Evolutionary conservation across 305 asterid species (phyloP).

Genomic region (Fraxinus velutina): DNA sequence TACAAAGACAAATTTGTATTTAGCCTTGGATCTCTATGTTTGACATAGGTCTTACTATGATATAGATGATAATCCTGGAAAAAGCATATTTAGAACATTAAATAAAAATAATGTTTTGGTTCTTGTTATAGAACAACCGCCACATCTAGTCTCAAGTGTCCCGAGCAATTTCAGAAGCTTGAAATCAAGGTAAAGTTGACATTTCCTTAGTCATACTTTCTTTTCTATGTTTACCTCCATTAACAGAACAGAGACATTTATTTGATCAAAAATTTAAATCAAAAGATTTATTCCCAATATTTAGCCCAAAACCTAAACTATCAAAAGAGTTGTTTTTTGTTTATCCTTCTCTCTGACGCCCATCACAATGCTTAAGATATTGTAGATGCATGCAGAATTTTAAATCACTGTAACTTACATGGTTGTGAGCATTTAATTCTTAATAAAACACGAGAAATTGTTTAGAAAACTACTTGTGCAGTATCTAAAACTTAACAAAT

Average conservation of each 20-base stretch:
- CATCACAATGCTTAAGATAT: neutral
- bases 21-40: neutral
- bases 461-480: neutral
- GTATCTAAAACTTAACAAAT: neutral
- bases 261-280: neutral
- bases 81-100: neutral
- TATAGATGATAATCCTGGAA: neutral
- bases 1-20: neutral
- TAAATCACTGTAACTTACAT: neutral
- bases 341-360: neutral
- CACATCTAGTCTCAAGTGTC: neutral
- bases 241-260: neutral
- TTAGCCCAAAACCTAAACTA: neutral
- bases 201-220: neutral
- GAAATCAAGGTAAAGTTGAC: neutral
- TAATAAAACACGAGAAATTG: neutral
- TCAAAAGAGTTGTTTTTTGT: neutral
- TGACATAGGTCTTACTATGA: constrained; percentile 4
- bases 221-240: neutral
- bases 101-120: neutral
- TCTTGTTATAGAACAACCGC: neutral
- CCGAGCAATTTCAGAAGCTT: neutral
- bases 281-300: neutral
- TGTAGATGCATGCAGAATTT: neutral
- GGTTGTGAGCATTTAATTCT: neutral